A percentile compares a stretch with the other conserved stretches of the same genome.
These are phyloP conservation scores for Ogataea hybrid DNA, from an alignment of 1,139 yeast genomes.

Conservation along the genomic window DNA sequence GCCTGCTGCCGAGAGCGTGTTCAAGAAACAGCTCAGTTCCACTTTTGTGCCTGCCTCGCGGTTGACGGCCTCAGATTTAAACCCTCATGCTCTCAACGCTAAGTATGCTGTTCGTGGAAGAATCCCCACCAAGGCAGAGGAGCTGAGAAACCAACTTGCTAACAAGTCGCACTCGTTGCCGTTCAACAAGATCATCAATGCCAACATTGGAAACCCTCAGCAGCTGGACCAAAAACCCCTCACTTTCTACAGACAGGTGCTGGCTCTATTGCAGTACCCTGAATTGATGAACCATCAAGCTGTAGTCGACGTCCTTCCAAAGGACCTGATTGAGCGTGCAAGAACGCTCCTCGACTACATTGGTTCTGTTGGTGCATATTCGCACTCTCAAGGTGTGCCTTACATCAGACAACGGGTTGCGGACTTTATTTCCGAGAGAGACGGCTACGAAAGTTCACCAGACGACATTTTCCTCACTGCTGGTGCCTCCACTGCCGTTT, in stretches of 20 bases:
- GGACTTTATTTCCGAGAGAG: conserved; percentile 70
- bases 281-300: conserved; percentile 45
- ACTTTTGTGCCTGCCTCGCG: conserved; percentile 29
- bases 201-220: conserved; percentile 97
- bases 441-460: conserved; percentile 62
- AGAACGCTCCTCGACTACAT: conserved; percentile 52
- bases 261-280: conserved; percentile 85
- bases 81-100: conserved; percentile 74
- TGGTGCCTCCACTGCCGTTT: conserved; percentile 93
- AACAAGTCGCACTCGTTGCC: conserved; percentile 64
- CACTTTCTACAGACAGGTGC: conserved; percentile 92
- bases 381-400: conserved; percentile 85
- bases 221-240: conserved; percentile 91
- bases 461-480: conserved; percentile 78
- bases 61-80: conserved; percentile 51
- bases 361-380: conserved; percentile 92
- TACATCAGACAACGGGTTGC: conserved; percentile 77
- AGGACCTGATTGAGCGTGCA: conserved; percentile 77
- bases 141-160: conserved; percentile 56
- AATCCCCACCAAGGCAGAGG: conserved; percentile 92
- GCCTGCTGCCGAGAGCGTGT: conserved; percentile 1
- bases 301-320: conserved; percentile 45
- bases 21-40: conserved; percentile 11
- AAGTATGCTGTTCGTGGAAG: conserved; percentile 95
- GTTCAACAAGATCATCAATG: conserved; percentile 72